Base-by-base conservation (phyloP, 345 rosid species). In the Lepidium africanum region DNA sequence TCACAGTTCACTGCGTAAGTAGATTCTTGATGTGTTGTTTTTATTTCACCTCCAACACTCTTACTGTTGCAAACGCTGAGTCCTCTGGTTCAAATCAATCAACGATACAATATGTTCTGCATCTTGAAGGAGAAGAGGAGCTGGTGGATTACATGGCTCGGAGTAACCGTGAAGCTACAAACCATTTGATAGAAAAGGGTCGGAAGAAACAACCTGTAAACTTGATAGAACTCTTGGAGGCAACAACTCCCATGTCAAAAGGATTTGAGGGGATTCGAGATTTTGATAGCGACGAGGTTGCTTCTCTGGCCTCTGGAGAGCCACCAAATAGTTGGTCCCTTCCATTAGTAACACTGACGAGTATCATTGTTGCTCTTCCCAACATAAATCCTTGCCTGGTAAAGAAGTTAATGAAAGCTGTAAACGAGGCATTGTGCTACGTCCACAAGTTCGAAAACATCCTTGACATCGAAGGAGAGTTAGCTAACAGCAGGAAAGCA, bases 311-410 rank as follows among this genome's bases (percentile, higher is more conserved):
- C 32, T 19, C 58, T 48, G 84, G 73, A 41, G 86, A 85, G 54
- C 95, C 96, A 61, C 87, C 86, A 15, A 81, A 84, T 47, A 74
- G 84, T 46, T 92, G 95, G 98, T 77, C 91, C 3, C 98, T 92
- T 67, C 83, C 96, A 8, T 32, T 92, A 12, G 92, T 76, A 57
- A 89, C 96, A 43, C 74, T 92, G 9, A 75, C 91, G 45, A 82
- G 88, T 75, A 82, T 92, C 39, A 95, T 80, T 19, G 75, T 79
- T 14, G 77, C 92, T 39, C 80, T 86, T 68, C 92, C 92, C 9
- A 68, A 81, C 48, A 69, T 85, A 39, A 73, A 80, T 12, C 37
- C 70, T 16, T 1, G 3, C 46, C 70, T 55, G 5, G 14, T 69
- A 5, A 77, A 87, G 50, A 75, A 72, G 77, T 53, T 92, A 66